phyloP scores from a whole-genome alignment of 73 alveolate species.

The Durusdinium trenchii region DNA sequence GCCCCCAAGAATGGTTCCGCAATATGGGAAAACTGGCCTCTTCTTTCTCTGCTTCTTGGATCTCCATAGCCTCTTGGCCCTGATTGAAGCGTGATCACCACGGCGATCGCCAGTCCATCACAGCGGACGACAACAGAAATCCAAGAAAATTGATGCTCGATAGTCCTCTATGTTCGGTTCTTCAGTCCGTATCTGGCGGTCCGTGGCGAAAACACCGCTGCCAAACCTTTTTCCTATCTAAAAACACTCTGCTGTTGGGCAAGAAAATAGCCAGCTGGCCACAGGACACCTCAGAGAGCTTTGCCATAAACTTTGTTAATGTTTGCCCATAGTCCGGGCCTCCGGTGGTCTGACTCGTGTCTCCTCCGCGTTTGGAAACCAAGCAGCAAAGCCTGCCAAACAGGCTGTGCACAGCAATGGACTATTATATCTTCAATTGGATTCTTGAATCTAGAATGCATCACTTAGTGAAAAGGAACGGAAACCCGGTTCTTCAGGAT shows the following conservation, averaged over 20 bases:
- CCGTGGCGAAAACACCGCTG: neutral
- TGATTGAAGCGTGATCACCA: neutral
- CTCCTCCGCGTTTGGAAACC: constrained; percentile 63
- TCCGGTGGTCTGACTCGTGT: constrained; percentile 54
- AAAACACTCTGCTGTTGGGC: neutral
- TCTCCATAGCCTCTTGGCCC: constrained; percentile 87
- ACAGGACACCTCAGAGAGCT: neutral
- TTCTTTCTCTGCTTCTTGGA: constrained; percentile 55
- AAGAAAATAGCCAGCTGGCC: neutral
- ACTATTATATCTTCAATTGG: too few relatives aligned
- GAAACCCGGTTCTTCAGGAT: too few relatives aligned
- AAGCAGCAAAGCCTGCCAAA: constrained; percentile 29
- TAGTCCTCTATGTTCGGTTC: neutral
- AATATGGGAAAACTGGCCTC: too few relatives aligned
- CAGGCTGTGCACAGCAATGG: too few relatives aligned
- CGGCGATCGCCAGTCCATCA: neutral
- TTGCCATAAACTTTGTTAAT: too few relatives aligned
- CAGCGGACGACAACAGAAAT: neutral
- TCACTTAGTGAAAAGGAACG: too few relatives aligned
- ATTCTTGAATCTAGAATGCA: too few relatives aligned
- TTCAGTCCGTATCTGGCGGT: neutral
- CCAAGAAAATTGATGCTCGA: neutral
- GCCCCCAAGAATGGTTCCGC: too few relatives aligned
- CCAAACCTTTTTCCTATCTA: neutral
- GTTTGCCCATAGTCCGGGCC: neutral